Base-by-base conservation (phyloP, 2,329 filamentous ascomycete genomes). In the Colletotrichum theobromicola region DNA sequence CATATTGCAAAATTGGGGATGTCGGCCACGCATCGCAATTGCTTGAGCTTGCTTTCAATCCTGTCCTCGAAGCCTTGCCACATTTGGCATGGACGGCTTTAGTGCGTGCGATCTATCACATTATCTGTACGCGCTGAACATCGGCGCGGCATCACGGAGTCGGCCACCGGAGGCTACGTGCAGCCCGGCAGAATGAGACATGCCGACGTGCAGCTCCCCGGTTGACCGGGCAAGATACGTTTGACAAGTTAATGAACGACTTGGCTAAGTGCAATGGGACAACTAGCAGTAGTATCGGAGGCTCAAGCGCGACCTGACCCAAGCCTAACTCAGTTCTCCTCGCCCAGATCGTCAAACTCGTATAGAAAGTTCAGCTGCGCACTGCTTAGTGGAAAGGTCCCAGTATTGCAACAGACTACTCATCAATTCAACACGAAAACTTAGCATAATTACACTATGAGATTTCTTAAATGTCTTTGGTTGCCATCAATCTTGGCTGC, bases 241-340 rank as follows among this genome's bases (percentile, higher is more conserved):
- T 50, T 21, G 42, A 50, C 42, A 50, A 50, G 0, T 50, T n/a
- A 50, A 50, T 6, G 7, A 24, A 10, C 42, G n/a, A 50, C n/a
- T 21, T 50, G 0, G 42, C n/a, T 1, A n/a, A 50, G 42, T 1
- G 21, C n/a, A 1, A 13, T 13, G n/a, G 42, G 42, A 50, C 0
- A 0, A 4, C 24, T 46, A 3, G 42, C 42, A 12, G 42, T n/a
- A 50, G 1, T 50, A 4, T 21, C 10, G 42, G 42, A n/a, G n/a
- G 2, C n/a, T 50, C 10, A 13, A 7, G 10, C n/a, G 42, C n/a
- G 21, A 3, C 4, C n/a, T 50, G 10, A 21, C 13, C 42, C 24
- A 10, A 50, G 42, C 0, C 42, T 13, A 21, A 5, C 3, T 21
- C 10, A 1, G 13, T 7, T 4, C 1, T n/a, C 0, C 0, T 46